A percentile compares a stretch with the other conserved stretches of the same genome.
Evolutionary conservation across 2,329 filamentous ascomycete genomes (phyloP).

Genomic region (Zymoseptoria pseudotritici): DNA sequence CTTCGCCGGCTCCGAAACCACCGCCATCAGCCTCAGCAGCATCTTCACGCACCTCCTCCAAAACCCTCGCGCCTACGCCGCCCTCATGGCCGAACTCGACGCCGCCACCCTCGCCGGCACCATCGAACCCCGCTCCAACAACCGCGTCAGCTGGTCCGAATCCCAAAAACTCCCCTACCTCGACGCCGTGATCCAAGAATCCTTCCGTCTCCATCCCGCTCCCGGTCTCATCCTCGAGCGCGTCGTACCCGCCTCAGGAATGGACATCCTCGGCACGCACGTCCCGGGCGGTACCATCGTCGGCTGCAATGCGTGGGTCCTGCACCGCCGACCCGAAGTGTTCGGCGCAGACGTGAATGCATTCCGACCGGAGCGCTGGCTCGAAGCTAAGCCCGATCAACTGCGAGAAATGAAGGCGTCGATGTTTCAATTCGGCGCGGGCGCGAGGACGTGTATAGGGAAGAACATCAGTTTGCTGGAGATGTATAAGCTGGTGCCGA

Average conservation of each 20-base stretch:
- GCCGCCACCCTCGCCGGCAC: slow-evolving; percentile 46
- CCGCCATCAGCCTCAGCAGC: slow-evolving; percentile 62
- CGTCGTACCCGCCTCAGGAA: slow-evolving; percentile 58
- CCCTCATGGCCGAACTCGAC: slow-evolving; percentile 57
- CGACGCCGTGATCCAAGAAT: slow-evolving; percentile 70
- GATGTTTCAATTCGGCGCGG: slow-evolving; percentile 70
- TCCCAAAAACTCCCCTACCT: slow-evolving; percentile 65
- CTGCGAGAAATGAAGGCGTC: slow-evolving; percentile 59
- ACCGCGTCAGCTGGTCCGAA: slow-evolving; percentile 62
- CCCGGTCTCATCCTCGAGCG: slow-evolving; percentile 66
- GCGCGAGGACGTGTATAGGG: slow-evolving; percentile 60
- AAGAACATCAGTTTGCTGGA: slow-evolving; percentile 44
- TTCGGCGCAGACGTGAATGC: slow-evolving; percentile 61
- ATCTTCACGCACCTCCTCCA: slow-evolving; percentile 70
- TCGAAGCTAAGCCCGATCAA: slow-evolving; percentile 46
- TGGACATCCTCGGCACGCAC: slow-evolving; percentile 54
- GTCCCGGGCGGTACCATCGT: slow-evolving; percentile 66
- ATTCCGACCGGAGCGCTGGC: slow-evolving; percentile 63
- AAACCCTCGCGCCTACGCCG: slow-evolving; percentile 48
- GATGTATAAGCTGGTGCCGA: slow-evolving; percentile 46
- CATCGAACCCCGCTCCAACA: slow-evolving; percentile 39
- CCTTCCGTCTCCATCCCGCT: slow-evolving; percentile 68
- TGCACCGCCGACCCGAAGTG: slow-evolving; percentile 60
- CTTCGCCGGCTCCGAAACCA: slow-evolving; percentile 66
- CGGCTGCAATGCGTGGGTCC: slow-evolving; percentile 67